Conservation (phyloP, 2,329 filamentous ascomycete genomes). For the Colletotrichum eleusines region DNA sequence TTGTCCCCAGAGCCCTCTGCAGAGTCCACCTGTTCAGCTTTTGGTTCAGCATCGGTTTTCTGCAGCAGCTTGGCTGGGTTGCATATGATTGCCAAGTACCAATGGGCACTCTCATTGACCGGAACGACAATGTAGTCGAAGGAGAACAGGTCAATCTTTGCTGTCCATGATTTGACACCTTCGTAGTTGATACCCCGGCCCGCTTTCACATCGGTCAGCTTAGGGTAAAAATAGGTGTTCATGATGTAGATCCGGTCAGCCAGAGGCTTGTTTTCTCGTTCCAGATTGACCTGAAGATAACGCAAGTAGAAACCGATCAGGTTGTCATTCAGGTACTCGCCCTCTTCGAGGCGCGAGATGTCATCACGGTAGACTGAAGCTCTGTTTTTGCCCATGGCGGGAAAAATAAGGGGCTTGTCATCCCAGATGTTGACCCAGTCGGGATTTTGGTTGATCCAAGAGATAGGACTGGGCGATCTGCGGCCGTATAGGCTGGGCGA, state of each 20-base stretch:
- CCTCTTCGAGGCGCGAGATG: conserved; percentile 82
- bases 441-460: conserved; percentile 65
- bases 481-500: conserved; percentile 19
- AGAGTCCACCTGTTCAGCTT: not conserved
- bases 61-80: conserved; percentile 77
- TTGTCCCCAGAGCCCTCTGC: conserved; percentile 30
- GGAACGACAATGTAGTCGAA: conserved; percentile 93
- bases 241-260: conserved; percentile 83
- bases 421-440: conserved; percentile 66
- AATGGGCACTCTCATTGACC: conserved; percentile 88
- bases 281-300: conserved; percentile 73
- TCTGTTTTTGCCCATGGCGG: conserved; percentile 67
- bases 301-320: conserved; percentile 89
- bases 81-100: conserved; percentile 96
- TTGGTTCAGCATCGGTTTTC: conserved; percentile 24
- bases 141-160: conserved; percentile 83
- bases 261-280: conserved; percentile 65
- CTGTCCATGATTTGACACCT: conserved; percentile 88
- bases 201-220: conserved; percentile 71
- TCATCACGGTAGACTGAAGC: conserved; percentile 79
- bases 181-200: conserved; percentile 81
- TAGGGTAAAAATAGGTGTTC: conserved; percentile 92
- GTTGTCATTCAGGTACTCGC: conserved; percentile 92
- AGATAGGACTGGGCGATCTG: conserved; percentile 43
- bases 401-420: conserved; percentile 71